Conservation (phyloP, 78 protist genomes). For the Capsaspora owczarzaki region DNA sequence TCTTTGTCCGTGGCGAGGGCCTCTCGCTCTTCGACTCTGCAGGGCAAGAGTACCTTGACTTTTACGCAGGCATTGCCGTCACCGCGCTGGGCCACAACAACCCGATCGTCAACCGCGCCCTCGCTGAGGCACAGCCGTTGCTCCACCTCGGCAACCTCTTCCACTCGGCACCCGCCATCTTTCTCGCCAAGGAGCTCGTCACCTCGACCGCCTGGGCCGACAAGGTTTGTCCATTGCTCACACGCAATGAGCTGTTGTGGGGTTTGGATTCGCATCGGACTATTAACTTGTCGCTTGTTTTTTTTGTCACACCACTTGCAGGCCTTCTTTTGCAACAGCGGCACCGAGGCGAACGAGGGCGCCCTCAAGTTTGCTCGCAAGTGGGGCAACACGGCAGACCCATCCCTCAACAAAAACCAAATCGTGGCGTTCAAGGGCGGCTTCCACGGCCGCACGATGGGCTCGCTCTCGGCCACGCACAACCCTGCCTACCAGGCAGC, state of each 20-base stretch:
- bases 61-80: constrained; percentile 64
- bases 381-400: constrained; percentile 12
- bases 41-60: constrained; percentile 53
- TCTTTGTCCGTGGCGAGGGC: constrained; percentile 41
- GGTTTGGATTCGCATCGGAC: not conserved
- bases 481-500: constrained; percentile 24
- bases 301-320: constrained; percentile 2
- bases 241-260: no score
- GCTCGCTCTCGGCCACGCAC: constrained; percentile 35
- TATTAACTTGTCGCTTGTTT: not conserved
- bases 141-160: constrained; percentile 54
- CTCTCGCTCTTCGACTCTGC: constrained; percentile 47
- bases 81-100: constrained; percentile 55
- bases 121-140: constrained; percentile 17
- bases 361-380: constrained; percentile 62
- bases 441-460: constrained; percentile 70
- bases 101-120: constrained; percentile 9
- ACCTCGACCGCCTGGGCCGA: constrained; percentile 6
- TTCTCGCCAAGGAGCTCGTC: constrained; percentile 38
- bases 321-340: constrained; percentile 66
- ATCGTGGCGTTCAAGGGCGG: constrained; percentile 53
- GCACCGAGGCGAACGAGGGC: constrained; percentile 72
- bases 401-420: constrained; percentile 11
- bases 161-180: constrained; percentile 44
- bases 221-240: not conserved